Evolutionary conservation across 768 basidiomycete species (phyloP), one percentile per base, ranked within the genome.

Genomic region (Boletus edulis): DNA sequence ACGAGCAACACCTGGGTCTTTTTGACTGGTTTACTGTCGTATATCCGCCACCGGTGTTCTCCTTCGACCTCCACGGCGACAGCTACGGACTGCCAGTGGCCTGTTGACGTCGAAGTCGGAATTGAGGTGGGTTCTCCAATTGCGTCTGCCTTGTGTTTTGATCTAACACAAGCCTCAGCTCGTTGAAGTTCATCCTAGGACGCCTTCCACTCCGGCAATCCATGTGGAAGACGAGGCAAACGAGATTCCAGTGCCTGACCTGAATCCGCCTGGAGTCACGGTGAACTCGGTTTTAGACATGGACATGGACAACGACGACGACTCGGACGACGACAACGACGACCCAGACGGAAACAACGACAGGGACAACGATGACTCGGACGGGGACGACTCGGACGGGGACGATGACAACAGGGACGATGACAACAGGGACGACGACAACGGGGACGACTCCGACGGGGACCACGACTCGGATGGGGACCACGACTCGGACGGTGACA

Each of bases 171-270:
- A 18, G 18, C 1, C 1, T 11, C 22, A 66, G 65, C 18, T 49
- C 4, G 57, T 67, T 0, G 60, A 66, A 1, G 57, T n/a, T 45
- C 51, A 61, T 40, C 46, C 62, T 20, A 51, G 37, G 18, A 67
- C 59, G 14, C 10, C 53, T 38, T 57, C 39, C 27, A 13, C 62
- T 6, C 64, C 57, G 3, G 49, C 62, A 15, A 66, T 67, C 5
- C 47, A 22, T 32, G 62, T 66, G 44, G 64, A 66, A 46, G 51
- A 59, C 12, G 64, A 67, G 51, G 49, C 49, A 2, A 32, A 35
- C 3, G 52, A 56, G 15, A n/a, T 29, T 29, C 52, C 62, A 0
- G 24, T 6, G n/a, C 39, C 51, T 15, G 63, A 49, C 0, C 48
- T 49, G 18, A 49, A 34, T 7, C 48, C 40, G 5, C 51, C 46